phyloP scores from a whole-genome alignment of 2,329 filamentous ascomycete genomes.

The Cadophora luteo-olivacea region DNA sequence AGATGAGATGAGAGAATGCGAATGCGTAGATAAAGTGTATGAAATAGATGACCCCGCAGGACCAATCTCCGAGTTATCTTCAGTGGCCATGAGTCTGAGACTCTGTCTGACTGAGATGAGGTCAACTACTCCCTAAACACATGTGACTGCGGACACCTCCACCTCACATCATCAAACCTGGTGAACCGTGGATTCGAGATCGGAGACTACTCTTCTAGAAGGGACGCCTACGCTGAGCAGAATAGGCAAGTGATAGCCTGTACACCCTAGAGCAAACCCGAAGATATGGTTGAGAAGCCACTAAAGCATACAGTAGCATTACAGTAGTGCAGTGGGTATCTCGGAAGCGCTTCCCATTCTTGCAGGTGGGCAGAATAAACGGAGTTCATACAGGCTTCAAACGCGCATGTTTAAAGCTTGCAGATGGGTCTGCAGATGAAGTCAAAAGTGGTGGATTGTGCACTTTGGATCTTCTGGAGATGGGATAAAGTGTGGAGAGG shows the following conservation, averaged over 20 bases:
- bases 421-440: neutral
- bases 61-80: slow-evolving; percentile 2
- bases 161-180: neutral
- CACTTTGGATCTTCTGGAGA: slow-evolving; percentile 8
- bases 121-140: neutral
- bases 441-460: slow-evolving; percentile 3
- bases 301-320: neutral
- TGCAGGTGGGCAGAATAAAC: neutral
- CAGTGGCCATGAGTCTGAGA: neutral
- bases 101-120: neutral
- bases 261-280: neutral
- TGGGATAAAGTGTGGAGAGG: neutral
- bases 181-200: neutral
- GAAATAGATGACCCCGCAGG: neutral
- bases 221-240: neutral
- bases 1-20: neutral
- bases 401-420: neutral
- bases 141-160: neutral
- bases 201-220: slow-evolving; percentile 1
- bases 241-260: slow-evolving; percentile 13
- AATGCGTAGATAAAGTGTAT: neutral
- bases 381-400: neutral
- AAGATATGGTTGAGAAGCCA: slow-evolving; percentile 5
- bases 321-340: neutral
- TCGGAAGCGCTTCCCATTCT: neutral